Percentiles rank a stretch among this genome's conserved stretches.
Conservation (phyloP, 768 basidiomycete species). For the Lactarius deliciosus region DNA sequence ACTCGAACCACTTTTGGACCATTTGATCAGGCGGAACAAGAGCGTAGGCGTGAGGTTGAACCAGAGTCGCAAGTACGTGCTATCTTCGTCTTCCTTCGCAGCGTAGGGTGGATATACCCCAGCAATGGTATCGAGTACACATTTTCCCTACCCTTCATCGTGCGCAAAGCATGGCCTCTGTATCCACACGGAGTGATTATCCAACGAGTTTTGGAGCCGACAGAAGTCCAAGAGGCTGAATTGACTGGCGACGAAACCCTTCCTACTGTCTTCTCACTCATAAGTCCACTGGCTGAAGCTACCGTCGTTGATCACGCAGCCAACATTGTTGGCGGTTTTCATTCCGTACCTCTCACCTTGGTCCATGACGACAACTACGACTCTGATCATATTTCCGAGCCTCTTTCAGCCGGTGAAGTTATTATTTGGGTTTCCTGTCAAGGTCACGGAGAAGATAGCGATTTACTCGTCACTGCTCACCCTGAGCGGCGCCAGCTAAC, state of each 20-base stretch:
- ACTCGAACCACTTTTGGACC: conserved; percentile 43
- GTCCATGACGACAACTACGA: conserved; percentile 44
- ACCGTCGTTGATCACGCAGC: conserved; percentile 66
- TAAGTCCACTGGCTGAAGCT: conserved; percentile 74
- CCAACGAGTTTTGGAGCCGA: conserved; percentile 66
- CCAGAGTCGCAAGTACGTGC: conserved; percentile 50
- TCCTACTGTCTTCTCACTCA: conserved; percentile 81
- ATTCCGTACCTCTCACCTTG: conserved; percentile 31
- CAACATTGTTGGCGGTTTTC: conserved; percentile 54
- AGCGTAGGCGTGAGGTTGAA: conserved; percentile 41
- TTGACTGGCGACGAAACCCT: conserved; percentile 63
- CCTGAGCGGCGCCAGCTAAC: conserved; percentile 52
- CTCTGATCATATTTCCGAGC: conserved; percentile 46
- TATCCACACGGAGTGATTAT: conserved; percentile 78
- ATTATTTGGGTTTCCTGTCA: conserved; percentile 58
- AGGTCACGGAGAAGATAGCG: conserved; percentile 42
- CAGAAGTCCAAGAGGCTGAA: conserved; percentile 65
- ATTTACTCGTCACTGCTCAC: conserved; percentile 61
- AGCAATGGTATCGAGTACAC: conserved; percentile 72
- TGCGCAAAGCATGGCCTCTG: conserved; percentile 75
- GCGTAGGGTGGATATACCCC: conserved; percentile 68
- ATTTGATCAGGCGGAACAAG: conserved; percentile 36
- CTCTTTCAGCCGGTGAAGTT: conserved; percentile 63
- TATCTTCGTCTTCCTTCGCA: conserved; percentile 76
- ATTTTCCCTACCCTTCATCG: conserved; percentile 78